Evolutionary conservation across 2,329 filamentous ascomycete genomes (phyloP), one percentile per base, ranked within the genome.

Genomic region (Ophiostoma perfectum): DNA sequence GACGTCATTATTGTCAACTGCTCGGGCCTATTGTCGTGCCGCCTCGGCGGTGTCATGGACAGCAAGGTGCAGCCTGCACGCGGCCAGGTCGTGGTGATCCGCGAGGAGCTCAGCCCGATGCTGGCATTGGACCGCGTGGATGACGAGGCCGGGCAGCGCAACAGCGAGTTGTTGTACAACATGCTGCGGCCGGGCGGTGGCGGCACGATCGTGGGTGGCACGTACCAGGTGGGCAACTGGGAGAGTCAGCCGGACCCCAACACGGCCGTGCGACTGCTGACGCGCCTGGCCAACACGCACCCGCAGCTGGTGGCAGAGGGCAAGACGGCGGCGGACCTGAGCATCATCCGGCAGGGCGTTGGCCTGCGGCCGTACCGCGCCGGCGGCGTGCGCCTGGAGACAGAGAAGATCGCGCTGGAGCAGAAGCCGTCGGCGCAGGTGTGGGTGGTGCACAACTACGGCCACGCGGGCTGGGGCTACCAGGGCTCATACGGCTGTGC

Each of bases 131-230:
- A 89, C 11, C 90, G 91, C 58, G 90, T 87, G 0, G 89, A 92
- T 65, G 90, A 95, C 74, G 88, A 86, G 2, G 80, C 82, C 0
- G 66, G 64, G 3, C 18, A 49, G 3, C 60, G 36, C 45, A n/a
- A 49, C 27, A 88, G 89, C 45, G 93, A 97, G 77, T 80, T 88
- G 4, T 81, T 86, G 69, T 97, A 97, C 76, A 83, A 90, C 64
- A 97, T 97, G 93, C 88, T 87, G 74, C 85, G 93, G 41, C 91
- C 93, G 0, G 84, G 83, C 0, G 85, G 85, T n/a, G 93, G 93
- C 27, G 93, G 93, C 11, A 95, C 91, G 0, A 83, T 97, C 58
- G 80, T 97, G 2, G 93, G 93, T n/a, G 93, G 93, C 2, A 94
- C 89, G 64, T 91, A 96, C 74, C 88, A 93, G 76, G 86, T 89